Evolutionary conservation across 2,329 filamentous ascomycete species (phyloP), one percentile per base, ranked within the genome.

Genomic region (Apiospora koreana): DNA sequence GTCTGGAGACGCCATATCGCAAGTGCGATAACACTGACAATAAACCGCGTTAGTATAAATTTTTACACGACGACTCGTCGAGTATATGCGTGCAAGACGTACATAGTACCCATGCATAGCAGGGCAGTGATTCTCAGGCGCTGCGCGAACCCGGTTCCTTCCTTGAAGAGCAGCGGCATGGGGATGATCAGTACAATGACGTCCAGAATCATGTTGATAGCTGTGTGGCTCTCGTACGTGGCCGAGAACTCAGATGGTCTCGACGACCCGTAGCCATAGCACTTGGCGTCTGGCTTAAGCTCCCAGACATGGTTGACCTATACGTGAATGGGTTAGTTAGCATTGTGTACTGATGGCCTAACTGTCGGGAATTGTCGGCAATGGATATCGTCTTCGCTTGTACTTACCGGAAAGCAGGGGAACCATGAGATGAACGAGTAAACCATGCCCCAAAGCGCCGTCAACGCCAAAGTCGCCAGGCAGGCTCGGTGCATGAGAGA

Each of bases 131-230:
- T 71, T 7, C 78, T 76, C 41, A 77, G 35, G 8, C 75, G 77
- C 8, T 77, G 75, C n/a, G 72, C 70, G 1, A 69, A 50, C 7
- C 69, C 72, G 1, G 73, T 71, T n/a, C 74, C 70, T 8, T 72
- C 70, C 41, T 76, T 70, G 71, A 78, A 80, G 23, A 79, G 78
- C 2, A 82, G 72, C 2, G 78, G 79, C 10, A 81, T 68, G 1
- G 80, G 79, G 5, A 82, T 73, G 8, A 73, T 67, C 18, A 82
- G 74, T 1, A 82, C 78, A 5, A 79, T 45, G 2, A 78, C 48
- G 65, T 81, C 80, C 16, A 82, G 75, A 1, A 73, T 46, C 75
- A 81, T 78, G 69, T 82, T 82, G 48, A 77, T 67, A 2, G 75
- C 75, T 0, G 78, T 75, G 65, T 82, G 80, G 69, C 75, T 78